Evolutionary conservation across 192 early-diverging fungal species (phyloP).

Genomic region (Mortierella claussenii): DNA sequence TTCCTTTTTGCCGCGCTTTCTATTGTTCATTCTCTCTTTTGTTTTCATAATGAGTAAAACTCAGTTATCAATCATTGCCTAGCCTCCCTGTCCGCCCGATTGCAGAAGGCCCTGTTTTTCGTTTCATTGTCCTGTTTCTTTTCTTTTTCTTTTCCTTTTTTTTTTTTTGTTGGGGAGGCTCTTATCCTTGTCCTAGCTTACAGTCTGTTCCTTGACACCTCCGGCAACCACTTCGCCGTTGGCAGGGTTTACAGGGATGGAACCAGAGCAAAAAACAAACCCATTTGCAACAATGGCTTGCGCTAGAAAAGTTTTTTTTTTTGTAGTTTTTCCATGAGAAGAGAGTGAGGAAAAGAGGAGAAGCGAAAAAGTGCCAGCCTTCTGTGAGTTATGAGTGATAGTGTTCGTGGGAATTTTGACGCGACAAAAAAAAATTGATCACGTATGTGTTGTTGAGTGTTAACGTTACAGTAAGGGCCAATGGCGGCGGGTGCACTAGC

Average conservation of each 20-base stretch:
- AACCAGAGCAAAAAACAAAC: conserved; percentile 85
- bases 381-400: too few relatives aligned
- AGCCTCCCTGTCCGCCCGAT: too few relatives aligned
- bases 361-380: neutral
- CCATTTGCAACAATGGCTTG: conserved; percentile 86
- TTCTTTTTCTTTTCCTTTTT: neutral
- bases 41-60: neutral
- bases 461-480: conserved; percentile 77
- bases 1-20: neutral
- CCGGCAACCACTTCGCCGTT: conserved; percentile 79
- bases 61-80: too few relatives aligned
- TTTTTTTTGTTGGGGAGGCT: conserved; percentile 15
- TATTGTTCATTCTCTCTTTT: neutral
- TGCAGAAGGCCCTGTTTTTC: neutral
- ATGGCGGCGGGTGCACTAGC: conserved; percentile 74
- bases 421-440: neutral
- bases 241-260: conserved; percentile 78
- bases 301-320: conserved; percentile 53
- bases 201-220: conserved; percentile 79
- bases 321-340: neutral
- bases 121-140: too few relatives aligned
- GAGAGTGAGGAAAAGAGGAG: conserved; percentile 7
- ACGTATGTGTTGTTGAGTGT: neutral
- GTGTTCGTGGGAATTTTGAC: conserved; percentile 1
- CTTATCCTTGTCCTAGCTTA: too few relatives aligned